A percentile compares a stretch with the other conserved stretches of the same genome.
phyloP scores from a whole-genome alignment of 352 stramenopile genomes.

The Phytophthora cryptogea region DNA sequence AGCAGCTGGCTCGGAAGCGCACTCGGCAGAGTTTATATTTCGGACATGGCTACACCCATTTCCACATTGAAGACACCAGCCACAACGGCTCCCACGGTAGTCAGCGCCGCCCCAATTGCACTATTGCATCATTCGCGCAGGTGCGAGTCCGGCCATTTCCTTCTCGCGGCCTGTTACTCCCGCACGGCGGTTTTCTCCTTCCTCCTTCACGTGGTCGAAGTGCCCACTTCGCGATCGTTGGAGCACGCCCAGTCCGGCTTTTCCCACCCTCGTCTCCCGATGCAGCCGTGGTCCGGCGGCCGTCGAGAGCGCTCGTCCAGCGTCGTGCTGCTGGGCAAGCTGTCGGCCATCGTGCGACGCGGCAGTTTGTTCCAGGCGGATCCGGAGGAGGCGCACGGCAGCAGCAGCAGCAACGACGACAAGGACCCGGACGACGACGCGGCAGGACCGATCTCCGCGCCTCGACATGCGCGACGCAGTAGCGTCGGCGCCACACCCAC shows the following conservation, averaged over 20 bases:
- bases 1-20: neutral
- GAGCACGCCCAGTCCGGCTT: neutral
- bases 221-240: neutral
- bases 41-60: conserved; percentile 13
- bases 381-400: conserved; percentile 28
- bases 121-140: neutral
- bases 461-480: conserved; percentile 3
- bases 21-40: conserved; percentile 7
- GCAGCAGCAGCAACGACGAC: conserved; percentile 21
- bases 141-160: neutral
- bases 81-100: conserved; percentile 19
- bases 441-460: neutral
- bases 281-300: conserved; percentile 37
- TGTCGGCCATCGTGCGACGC: conserved; percentile 57
- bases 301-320: conserved; percentile 43
- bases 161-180: conserved; percentile 6
- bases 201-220: neutral
- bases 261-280: conserved; percentile 24
- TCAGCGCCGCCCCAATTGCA: conserved; percentile 12
- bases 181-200: conserved; percentile 32
- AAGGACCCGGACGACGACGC: conserved; percentile 22
- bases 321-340: conserved; percentile 48
- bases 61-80: conserved; percentile 27
- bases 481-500: conserved; percentile 24
- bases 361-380: conserved; percentile 38